Base-by-base conservation (phyloP, 1,139 yeast genomes). In the Zygosaccharomyces pseudobailii region DNA sequence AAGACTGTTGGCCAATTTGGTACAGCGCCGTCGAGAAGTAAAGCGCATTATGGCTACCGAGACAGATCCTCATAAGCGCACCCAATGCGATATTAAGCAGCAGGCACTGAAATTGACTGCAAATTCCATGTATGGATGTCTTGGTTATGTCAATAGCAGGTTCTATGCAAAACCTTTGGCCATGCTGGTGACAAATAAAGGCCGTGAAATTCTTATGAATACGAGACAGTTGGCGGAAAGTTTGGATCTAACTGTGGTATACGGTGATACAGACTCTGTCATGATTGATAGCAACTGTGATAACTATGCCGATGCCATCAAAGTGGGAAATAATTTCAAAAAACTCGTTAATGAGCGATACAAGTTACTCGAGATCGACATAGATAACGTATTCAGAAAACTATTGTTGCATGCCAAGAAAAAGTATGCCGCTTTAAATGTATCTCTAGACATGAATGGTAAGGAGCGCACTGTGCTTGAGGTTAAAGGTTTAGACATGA, bases 191-290 rank as follows among this genome's bases (percentile, higher is more conserved):
- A 94, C 99, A 1, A 85, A 82, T 61, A 88, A 89, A 66, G 99
- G 99, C 62, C 79, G 99, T 71, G 97, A 94, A 67, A 89, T 90
- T 66, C 76, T 94, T 60, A 86, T 84, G 83, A 92, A 87, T 61
- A 92, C 99, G 0, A 81, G 95, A 65, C 95, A 87, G 61, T 73
- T 94, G 52, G 98, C 97, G 0, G 97, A 90, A 65, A 77, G 84
- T 50, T 73, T 84, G 57, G 86, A 87, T 0, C 74, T 92, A 51
- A 75, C 88, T 51, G 98, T 94, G 44, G 88, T 94, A 19, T 94
- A 94, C 62, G 99, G 99, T 74, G 99, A 94, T 72, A 94, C 99
- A 0, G 99, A 94, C 72, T 94, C 98, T 31, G 97, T 94, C 46
- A 94, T 94, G 99, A 89, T 94, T 63, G 95, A 92, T 66, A 89